Base-by-base conservation (phyloP, 2,329 filamentous ascomycete species). In the Didymosphaeria variabile region DNA sequence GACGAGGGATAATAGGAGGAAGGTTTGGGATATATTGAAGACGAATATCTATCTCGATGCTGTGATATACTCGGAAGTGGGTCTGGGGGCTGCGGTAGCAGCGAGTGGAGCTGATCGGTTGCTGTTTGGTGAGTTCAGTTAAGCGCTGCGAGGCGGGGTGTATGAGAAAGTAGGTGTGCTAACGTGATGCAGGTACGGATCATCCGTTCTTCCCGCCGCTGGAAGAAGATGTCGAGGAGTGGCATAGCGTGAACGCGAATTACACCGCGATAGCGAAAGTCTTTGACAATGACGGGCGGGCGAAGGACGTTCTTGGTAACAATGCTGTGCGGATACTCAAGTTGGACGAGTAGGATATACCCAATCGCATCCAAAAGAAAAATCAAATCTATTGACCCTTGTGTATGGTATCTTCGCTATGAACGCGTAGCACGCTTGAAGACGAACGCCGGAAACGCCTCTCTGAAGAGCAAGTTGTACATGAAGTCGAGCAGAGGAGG, bases 41-140 rank as follows among this genome's bases (percentile, higher is more conserved):
- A 89, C 88, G 64, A 95, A 97, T 79, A 86, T 97, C 49, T 95
- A 93, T 74, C 85, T 97, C 1, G 93, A 97, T 79, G 93, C 93
- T 0, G 93, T 97, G 15, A 87, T 96, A 7, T 93, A 95, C 77
- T 91, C 90, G 0, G 87, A 90, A 50, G 87, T 92, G 10, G 91
- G 90, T 0, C 76, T 94, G 59, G 88, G 86, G 68, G 90, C 90
- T 1, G 91, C 91, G 0, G 84, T 92, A 2, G 86, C 88, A 23
- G 90, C 89, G 0, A 85, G 79, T 9, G 90, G 91, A 0, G 82
- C 83, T 0, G 91, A 93, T 68, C 83, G 91, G 61, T 79, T 94
- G 54, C 86, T 94, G 82, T 94, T 94, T 79, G 92, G 84, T 85
- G 67, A 62, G 80, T 15, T 15, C 21, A 29, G 3, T 5, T 40